Evolutionary conservation across 2,329 filamentous ascomycete genomes (phyloP).

Genomic region (Penicillium sp.): DNA sequence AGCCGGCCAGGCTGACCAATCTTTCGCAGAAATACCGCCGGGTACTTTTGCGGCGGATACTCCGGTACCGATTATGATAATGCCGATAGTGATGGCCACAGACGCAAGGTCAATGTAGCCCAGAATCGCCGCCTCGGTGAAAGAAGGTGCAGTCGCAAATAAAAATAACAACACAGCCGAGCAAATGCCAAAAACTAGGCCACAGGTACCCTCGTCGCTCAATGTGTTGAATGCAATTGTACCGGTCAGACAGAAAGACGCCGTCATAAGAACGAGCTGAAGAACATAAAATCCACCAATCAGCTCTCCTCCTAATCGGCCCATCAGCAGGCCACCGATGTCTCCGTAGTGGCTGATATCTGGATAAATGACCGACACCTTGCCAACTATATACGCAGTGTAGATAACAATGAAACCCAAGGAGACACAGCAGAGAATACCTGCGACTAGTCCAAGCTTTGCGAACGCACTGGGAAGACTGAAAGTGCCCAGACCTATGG

Average conservation of each 20-base stretch:
- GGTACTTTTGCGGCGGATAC: background rate
- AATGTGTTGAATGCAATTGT: constrained; percentile 9
- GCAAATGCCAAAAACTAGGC: constrained; percentile 2
- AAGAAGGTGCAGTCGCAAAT: constrained; percentile 4
- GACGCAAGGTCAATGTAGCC: constrained; percentile 9
- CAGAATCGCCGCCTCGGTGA: too few species aligned
- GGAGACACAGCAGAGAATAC: constrained; percentile 5
- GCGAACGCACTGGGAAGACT: constrained; percentile 6
- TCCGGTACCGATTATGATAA: constrained; percentile 7
- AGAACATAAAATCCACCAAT: constrained; percentile 2
- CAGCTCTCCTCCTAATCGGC: constrained; percentile 39
- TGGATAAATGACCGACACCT: constrained; percentile 40
- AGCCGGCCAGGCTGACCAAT: constrained; percentile 7
- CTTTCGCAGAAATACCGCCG: constrained; percentile 1
- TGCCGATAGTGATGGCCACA: constrained; percentile 7
- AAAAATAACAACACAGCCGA: constrained; percentile 4
- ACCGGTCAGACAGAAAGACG: constrained; percentile 1
- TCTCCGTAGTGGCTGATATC: constrained; percentile 49
- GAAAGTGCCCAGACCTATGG: constrained; percentile 7
- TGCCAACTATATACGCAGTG: constrained; percentile 44
- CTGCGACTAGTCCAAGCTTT: constrained; percentile 6
- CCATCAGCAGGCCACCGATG: constrained; percentile 47
- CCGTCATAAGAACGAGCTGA: background rate
- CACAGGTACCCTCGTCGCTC: background rate
- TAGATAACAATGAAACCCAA: constrained; percentile 20